These are phyloP conservation scores for Starmerella sirachaensis DNA, from an alignment of 805 yeast genomes.

Conservation along the genomic window DNA sequence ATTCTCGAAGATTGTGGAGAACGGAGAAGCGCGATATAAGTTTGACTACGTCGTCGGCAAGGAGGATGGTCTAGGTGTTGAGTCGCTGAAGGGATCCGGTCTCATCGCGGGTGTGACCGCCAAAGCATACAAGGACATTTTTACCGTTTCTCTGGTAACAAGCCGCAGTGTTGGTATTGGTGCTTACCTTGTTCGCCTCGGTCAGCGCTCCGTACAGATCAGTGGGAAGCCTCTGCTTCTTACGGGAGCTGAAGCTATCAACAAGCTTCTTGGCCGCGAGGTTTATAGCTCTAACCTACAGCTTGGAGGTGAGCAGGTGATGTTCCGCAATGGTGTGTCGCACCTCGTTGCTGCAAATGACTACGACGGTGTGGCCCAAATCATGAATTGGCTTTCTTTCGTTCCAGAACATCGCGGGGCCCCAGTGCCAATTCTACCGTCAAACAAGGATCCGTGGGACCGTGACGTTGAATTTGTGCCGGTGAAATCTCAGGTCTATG, in stretches of 20 bases:
- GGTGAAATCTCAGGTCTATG: constrained; percentile 57
- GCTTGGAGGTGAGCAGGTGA: constrained; percentile 97
- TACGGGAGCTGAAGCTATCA: constrained; percentile 98
- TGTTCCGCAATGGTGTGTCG: constrained; percentile 97
- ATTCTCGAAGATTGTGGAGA: constrained; percentile 49
- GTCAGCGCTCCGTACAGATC: constrained; percentile 97
- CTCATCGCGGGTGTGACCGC: constrained; percentile 98
- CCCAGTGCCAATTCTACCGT: constrained; percentile 65
- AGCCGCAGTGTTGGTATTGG: constrained; percentile 99
- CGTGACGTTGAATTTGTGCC: constrained; percentile 81
- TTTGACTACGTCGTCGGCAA: constrained; percentile 82
- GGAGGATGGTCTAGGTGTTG: constrained; percentile 96
- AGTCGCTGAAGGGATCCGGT: constrained; percentile 96
- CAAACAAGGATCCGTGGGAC: constrained; percentile 84
- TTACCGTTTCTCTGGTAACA: constrained; percentile 96
- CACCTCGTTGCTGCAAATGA: constrained; percentile 96
- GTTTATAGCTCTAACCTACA: constrained; percentile 94
- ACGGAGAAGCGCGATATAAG: constrained; percentile 70
- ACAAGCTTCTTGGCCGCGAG: constrained; percentile 91
- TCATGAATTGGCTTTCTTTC: constrained; percentile 90
- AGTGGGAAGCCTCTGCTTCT: constrained; percentile 98
- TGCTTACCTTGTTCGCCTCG: constrained; percentile 94
- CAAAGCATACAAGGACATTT: constrained; percentile 92
- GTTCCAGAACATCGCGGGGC: constrained; percentile 80
- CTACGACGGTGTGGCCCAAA: constrained; percentile 88